phyloP scores from a whole-genome alignment of 192 early-diverging fungal genomes.

The Coemansia biformis region DNA sequence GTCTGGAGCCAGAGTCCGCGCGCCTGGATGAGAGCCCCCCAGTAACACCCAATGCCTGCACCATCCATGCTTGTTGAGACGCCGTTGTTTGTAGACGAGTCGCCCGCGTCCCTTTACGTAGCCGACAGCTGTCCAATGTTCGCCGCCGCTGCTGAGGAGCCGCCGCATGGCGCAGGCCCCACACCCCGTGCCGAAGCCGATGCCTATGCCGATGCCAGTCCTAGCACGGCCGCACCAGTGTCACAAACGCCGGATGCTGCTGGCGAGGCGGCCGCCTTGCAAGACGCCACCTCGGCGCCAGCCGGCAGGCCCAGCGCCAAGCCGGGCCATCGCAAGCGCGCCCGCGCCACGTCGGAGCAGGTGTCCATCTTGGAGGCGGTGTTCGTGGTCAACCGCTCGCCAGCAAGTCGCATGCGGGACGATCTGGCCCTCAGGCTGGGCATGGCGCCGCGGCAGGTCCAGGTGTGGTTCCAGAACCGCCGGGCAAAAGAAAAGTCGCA shows the following conservation, averaged over 20 bases:
- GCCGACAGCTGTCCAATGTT: constrained; percentile 10
- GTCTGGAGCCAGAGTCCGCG: background rate
- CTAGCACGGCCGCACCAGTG: background rate
- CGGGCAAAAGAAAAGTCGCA: constrained; percentile 70
- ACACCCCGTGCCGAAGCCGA: too few relatives aligned
- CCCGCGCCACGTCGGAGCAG: constrained; percentile 67
- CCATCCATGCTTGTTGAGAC: constrained; percentile 10
- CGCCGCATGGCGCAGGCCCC: too few relatives aligned
- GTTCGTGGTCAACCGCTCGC: constrained; percentile 65
- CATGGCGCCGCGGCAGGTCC: constrained; percentile 72
- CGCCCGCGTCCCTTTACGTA: constrained; percentile 5
- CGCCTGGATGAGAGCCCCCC: background rate
- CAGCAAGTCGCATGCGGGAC: constrained; percentile 59
- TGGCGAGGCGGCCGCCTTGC: too few relatives aligned
- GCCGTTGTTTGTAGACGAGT: constrained; percentile 17
- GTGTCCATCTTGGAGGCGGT: constrained; percentile 65
- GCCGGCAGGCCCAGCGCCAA: constrained; percentile 17
- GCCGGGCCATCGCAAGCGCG: constrained; percentile 52
- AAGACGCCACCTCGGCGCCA: background rate
- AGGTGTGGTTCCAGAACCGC: constrained; percentile 87
- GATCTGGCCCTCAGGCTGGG: constrained; percentile 59
- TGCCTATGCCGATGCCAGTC: constrained; percentile 2
- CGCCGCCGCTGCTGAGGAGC: background rate
- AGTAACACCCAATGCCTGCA: too few relatives aligned
- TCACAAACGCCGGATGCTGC: too few relatives aligned